A percentile compares a stretch with the other conserved stretches of the same genome.
Conservation (phyloP, 306 rosid species). For the Pyrus betulifolia region DNA sequence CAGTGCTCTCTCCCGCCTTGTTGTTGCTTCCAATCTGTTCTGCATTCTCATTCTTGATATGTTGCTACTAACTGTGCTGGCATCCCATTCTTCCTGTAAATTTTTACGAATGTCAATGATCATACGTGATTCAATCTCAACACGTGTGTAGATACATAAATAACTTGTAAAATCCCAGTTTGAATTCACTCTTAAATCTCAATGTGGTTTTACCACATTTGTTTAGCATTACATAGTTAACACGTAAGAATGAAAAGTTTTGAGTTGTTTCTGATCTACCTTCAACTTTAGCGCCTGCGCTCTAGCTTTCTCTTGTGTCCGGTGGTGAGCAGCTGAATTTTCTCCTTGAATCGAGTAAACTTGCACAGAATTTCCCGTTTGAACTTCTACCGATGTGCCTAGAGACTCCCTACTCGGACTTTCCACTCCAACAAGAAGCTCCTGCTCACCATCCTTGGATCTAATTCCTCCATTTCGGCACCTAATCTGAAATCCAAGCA, state of each 20-base stretch:
- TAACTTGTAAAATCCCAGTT: neutral
- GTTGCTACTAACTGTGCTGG: conserved; percentile 85
- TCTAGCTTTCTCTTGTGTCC: conserved; percentile 40
- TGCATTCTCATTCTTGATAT: conserved; percentile 73
- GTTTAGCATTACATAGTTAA: neutral
- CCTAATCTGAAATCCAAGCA: conserved; percentile 51
- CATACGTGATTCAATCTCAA: neutral
- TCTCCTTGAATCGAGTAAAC: conserved; percentile 52
- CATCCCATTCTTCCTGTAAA: conserved; percentile 95
- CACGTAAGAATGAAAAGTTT: neutral
- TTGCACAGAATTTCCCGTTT: conserved; percentile 56
- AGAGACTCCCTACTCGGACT: conserved; percentile 50
- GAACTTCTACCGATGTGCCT: conserved; percentile 68
- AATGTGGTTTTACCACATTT: neutral
- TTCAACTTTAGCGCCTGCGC: conserved; percentile 47
- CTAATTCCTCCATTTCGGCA: conserved; percentile 23
- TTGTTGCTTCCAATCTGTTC: conserved; percentile 76
- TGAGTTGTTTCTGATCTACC: conserved; percentile 24
- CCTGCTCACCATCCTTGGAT: conserved; percentile 17
- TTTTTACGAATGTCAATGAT: neutral
- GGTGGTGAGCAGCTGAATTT: conserved; percentile 25
- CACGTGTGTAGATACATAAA: neutral
- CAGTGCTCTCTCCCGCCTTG: conserved; percentile 87
- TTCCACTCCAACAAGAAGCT: conserved; percentile 21
- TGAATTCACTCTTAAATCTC: neutral